phyloP scores from a whole-genome alignment of 441 rosid genomes.

The Omphalea diandra region DNA sequence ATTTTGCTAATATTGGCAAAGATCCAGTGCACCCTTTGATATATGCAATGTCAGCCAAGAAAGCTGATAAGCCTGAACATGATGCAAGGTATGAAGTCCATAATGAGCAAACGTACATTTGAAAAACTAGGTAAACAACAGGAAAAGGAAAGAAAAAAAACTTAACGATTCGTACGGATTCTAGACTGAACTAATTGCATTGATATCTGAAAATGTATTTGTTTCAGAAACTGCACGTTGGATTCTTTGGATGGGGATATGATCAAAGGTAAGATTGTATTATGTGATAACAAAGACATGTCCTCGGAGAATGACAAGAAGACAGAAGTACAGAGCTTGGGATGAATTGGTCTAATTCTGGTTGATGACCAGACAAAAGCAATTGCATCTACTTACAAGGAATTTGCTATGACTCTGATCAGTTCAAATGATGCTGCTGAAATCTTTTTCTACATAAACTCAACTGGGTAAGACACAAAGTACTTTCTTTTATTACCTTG shows the following conservation, averaged over 20 bases:
- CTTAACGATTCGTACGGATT: background rate
- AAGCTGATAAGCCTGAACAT: constrained; percentile 30
- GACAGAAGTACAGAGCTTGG: constrained; percentile 44
- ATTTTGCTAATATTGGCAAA: constrained; percentile 46
- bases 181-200: too few species aligned
- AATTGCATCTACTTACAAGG: constrained; percentile 43
- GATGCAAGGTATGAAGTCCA: constrained; percentile 43
- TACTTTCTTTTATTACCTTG: too few species aligned
- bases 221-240: constrained; percentile 48
- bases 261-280: constrained; percentile 59
- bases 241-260: constrained; percentile 42
- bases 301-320: constrained; percentile 21
- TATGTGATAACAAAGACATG: constrained; percentile 44
- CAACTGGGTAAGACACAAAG: constrained; percentile 47
- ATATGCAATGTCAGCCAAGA: constrained; percentile 54
- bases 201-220: background rate
- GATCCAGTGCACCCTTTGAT: constrained; percentile 54
- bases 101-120: background rate
- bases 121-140: background rate
- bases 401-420: constrained; percentile 50
- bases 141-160: background rate
- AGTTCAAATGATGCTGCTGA: constrained; percentile 52
- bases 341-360: constrained; percentile 55
- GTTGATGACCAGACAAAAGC: constrained; percentile 45
- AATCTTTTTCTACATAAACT: constrained; percentile 55